Percentiles rank a stretch among this genome's conserved stretches.
phyloP scores from a whole-genome alignment of 768 basidiomycete genomes.

The Kwoniella dendrophila region DNA sequence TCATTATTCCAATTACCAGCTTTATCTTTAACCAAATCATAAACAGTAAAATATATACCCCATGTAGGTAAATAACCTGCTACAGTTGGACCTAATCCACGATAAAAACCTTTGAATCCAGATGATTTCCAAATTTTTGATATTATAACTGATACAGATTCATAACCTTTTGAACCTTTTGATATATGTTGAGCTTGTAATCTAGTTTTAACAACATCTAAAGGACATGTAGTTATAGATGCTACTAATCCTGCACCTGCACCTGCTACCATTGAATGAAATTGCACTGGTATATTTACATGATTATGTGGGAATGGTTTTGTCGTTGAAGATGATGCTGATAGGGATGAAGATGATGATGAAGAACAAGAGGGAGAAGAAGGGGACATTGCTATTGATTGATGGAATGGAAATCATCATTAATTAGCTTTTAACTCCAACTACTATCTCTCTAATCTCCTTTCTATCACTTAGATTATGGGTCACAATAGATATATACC shows the following conservation, averaged over 20 bases:
- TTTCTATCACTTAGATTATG: too few relatives aligned
- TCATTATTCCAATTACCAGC: slow-evolving; percentile 71
- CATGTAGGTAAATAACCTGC: slow-evolving; percentile 97
- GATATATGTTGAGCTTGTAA: slow-evolving; percentile 86
- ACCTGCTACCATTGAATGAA: slow-evolving; percentile 67
- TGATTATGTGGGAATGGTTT: slow-evolving; percentile 12
- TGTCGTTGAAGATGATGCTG: slow-evolving; percentile 2
- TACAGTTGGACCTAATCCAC: slow-evolving; percentile 95
- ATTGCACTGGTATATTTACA: slow-evolving; percentile 39
- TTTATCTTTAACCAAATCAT: slow-evolving; percentile 86
- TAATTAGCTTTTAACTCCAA: too few relatives aligned
- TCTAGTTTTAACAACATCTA: slow-evolving; percentile 97
- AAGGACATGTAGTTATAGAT: slow-evolving; percentile 90
- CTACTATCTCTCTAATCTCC: too few relatives aligned
- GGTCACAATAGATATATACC: background rate
- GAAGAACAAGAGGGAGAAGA: slow-evolving; percentile 11
- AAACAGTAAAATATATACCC: slow-evolving; percentile 98
- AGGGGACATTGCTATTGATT: slow-evolving; percentile 22
- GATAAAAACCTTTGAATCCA: slow-evolving; percentile 86
- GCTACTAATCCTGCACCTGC: slow-evolving; percentile 93
- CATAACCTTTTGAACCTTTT: slow-evolving; percentile 71
- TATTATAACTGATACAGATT: slow-evolving; percentile 70
- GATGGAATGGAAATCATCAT: too few relatives aligned
- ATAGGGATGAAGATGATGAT: background rate
- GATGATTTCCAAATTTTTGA: slow-evolving; percentile 65